Base-by-base conservation (phyloP, 768 basidiomycete genomes). In the Phaffia tasmanica region DNA sequence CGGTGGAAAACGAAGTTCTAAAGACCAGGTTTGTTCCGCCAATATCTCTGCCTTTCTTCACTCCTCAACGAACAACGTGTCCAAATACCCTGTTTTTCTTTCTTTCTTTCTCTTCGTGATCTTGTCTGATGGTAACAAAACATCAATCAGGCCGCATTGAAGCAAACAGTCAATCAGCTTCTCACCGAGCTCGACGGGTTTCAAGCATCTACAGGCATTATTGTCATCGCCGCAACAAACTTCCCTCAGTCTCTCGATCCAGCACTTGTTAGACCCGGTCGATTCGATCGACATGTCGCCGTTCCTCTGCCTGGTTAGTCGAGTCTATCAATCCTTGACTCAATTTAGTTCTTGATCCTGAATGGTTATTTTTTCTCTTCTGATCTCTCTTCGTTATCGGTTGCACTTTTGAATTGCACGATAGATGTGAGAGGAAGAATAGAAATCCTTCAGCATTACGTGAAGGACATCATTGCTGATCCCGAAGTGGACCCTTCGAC, bases 101-200 rank as follows among this genome's bases (percentile, higher is more conserved):
- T n/a, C n/a, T n/a, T n/a, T n/a, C n/a, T n/a, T n/a, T 11, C 35
- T 42, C 35, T 42, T 42, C 35, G 35, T 42, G 35, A 5, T 42
- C 35, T 42, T 42, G 35, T 11, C 11, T 42, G 35, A 5, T 42
- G 35, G 4, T 5, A 4, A 5, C 11, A 11, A 42, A 42, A 42
- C 35, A 11, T 5, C 11, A 4, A 42, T 42, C 35, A 42, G 35
- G 35, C 35, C 35, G 35, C 35, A 42, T 42, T 42, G 35, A 63
- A 53, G 11, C 67, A 75, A 71, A 92, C 95, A 0, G 81, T 99
- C 56, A 99, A 99, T 73, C 94, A 98, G 77, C 82, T 99, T 19
- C 81, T 99, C 60, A 89, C 93, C 50, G 95, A 99, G 76, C 86
- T 98, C 83, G 95, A 99, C 73, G 95, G 95, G 2, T 99, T 99